phyloP scores from a whole-genome alignment of 2,329 filamentous ascomycete species.

The Fusarium sarcochroum region DNA sequence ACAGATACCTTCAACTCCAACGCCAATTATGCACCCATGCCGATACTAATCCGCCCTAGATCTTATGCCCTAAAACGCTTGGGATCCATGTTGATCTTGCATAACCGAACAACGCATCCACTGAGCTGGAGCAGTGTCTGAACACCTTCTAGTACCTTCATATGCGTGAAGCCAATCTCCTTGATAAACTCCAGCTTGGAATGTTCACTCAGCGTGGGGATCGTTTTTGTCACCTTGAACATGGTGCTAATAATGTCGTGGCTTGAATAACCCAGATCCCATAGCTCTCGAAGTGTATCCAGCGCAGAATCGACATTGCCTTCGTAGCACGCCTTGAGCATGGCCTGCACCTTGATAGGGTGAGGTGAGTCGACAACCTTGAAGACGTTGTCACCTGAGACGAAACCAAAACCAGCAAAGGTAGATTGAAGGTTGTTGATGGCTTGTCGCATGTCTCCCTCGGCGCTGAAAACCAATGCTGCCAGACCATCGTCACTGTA shows the following conservation, averaged over 20 bases:
- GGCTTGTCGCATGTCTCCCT: conserved; percentile 98
- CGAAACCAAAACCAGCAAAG: conserved; percentile 91
- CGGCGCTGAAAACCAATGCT: conserved; percentile 95
- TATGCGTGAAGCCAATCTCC: conserved; percentile 98
- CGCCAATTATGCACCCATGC: conserved; percentile 31
- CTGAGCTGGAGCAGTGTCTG: conserved; percentile 95
- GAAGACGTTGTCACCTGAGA: conserved; percentile 98
- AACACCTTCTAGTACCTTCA: conserved; percentile 98
- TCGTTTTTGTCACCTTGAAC: conserved; percentile 98
- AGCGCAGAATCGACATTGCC: conserved; percentile 90
- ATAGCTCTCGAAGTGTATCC: conserved; percentile 89
- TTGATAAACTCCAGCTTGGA: conserved; percentile 97
- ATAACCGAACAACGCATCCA: conserved; percentile 90
- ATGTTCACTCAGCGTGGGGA: conserved; percentile 92
- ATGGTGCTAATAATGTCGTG: conserved; percentile 99
- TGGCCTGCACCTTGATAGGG: conserved; percentile 97
- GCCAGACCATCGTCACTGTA: conserved; percentile 94
- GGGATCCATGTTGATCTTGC: conserved; percentile 97
- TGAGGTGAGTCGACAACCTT: conserved; percentile 97
- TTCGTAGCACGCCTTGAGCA: conserved; percentile 98
- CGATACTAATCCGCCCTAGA: conserved; percentile 2
- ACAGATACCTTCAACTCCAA: conserved; percentile 40
- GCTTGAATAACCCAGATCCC: conserved; percentile 96
- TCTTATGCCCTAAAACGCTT: conserved; percentile 74
- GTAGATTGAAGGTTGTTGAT: conserved; percentile 99